Evolutionary conservation across 2,329 filamentous ascomycete genomes (phyloP).

Genomic region (Byssoonygena ceratinophila): DNA sequence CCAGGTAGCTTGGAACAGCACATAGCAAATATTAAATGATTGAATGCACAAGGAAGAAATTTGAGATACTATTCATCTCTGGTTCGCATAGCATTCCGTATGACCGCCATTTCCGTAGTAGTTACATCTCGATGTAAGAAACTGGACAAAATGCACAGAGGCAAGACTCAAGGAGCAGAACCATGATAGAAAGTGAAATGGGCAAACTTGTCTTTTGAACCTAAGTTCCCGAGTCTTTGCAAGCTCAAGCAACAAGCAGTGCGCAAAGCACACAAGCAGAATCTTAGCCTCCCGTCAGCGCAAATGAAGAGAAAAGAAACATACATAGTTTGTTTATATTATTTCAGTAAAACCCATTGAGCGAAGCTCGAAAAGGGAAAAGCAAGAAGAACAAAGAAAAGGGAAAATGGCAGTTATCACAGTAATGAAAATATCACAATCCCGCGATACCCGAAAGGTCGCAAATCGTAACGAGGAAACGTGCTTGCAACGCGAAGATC

Average conservation of each 20-base stretch:
- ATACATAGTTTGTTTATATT: constrained; percentile 1
- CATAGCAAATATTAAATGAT: no score
- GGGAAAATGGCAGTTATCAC: not conserved
- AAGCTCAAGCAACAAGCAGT: not conserved
- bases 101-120: not conserved
- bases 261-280: not conserved
- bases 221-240: not conserved
- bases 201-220: not conserved
- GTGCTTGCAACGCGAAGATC: not conserved
- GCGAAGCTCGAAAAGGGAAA: not conserved
- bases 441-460: not conserved
- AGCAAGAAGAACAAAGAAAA: not conserved
- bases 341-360: not conserved
- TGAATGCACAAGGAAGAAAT: no score
- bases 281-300: not conserved
- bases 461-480: not conserved
- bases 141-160: not conserved
- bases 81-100: not conserved
- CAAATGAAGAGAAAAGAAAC: not conserved
- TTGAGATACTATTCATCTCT: not conserved
- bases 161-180: not conserved
- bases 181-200: not conserved
- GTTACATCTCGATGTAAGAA: not conserved
- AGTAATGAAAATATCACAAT: not conserved
- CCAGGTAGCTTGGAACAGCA: not conserved